Percentiles rank a stretch among this genome's conserved stretches.
Conservation (phyloP, 1,284 basidiomycete genomes). For the Pseudomicrostroma phylloplanum region DNA sequence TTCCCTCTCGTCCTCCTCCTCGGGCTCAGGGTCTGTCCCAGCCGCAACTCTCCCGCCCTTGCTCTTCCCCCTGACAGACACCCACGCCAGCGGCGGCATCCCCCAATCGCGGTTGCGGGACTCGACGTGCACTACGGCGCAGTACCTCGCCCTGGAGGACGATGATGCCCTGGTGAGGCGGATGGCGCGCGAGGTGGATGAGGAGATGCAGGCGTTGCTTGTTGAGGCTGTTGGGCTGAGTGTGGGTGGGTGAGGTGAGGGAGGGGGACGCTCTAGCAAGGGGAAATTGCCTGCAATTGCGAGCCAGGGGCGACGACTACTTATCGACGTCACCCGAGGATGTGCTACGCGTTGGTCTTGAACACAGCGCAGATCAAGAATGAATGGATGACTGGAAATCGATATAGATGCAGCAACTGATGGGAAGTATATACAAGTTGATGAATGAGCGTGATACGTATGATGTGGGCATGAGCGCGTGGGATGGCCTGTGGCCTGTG, state of each 20-base stretch:
- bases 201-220: conserved; percentile 4
- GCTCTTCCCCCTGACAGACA: not conserved
- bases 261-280: not conserved
- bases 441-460: too few species aligned
- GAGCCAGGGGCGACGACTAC: too few species aligned
- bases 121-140: not conserved
- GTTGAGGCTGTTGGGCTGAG: not conserved
- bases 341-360: not conserved
- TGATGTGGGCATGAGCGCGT: too few species aligned
- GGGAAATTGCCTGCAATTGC: too few species aligned
- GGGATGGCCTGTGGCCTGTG: too few species aligned
- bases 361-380: too few species aligned
- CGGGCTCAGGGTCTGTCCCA: not conserved
- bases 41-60: not conserved
- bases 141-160: not conserved
- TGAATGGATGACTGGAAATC: too few species aligned
- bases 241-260: not conserved
- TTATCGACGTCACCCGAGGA: too few species aligned
- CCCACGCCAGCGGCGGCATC: not conserved
- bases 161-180: conserved; percentile 12
- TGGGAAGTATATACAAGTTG: too few species aligned
- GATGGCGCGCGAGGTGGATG: not conserved
- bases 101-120: not conserved
- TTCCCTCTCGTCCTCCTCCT: not conserved
- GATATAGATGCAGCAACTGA: too few species aligned